A percentile compares a stretch with the other conserved stretches of the same genome.
These are phyloP conservation scores for Eucalyptus erythrocorys DNA, from an alignment of 345 rosid species.

Conservation along the genomic window DNA sequence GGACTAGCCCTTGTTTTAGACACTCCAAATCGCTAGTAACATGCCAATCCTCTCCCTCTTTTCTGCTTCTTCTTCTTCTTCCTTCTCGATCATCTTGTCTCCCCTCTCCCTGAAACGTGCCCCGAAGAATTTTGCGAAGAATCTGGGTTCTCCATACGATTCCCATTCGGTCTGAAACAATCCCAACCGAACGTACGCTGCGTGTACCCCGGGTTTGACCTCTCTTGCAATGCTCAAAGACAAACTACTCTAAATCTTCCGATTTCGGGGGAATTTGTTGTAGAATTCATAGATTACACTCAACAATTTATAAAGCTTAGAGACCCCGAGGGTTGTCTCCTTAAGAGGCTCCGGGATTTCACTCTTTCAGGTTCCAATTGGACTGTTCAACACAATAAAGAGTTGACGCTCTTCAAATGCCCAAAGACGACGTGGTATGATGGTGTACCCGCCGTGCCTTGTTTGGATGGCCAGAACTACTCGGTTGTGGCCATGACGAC, in stretches of 20 bases:
- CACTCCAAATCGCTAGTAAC: background rate
- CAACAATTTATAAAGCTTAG: background rate
- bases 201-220: background rate
- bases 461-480: conserved; percentile 4
- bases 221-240: background rate
- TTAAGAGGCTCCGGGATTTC: background rate
- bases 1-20: background rate
- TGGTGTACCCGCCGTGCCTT: background rate
- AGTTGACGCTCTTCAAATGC: background rate
- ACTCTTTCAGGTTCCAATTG: background rate
- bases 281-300: background rate
- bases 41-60: background rate
- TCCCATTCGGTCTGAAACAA: no score
- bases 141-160: no score
- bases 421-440: background rate
- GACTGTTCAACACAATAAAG: background rate
- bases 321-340: background rate
- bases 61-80: background rate
- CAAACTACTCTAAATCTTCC: background rate
- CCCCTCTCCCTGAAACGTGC: background rate
- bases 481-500: background rate
- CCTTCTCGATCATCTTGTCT: background rate
- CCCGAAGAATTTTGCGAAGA: fast-evolving
- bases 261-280: background rate
- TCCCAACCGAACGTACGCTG: background rate